Percentiles rank a stretch among this genome's conserved stretches.
phyloP scores from a whole-genome alignment of 192 early-diverging fungal genomes.

The Coemansia sp. region DNA sequence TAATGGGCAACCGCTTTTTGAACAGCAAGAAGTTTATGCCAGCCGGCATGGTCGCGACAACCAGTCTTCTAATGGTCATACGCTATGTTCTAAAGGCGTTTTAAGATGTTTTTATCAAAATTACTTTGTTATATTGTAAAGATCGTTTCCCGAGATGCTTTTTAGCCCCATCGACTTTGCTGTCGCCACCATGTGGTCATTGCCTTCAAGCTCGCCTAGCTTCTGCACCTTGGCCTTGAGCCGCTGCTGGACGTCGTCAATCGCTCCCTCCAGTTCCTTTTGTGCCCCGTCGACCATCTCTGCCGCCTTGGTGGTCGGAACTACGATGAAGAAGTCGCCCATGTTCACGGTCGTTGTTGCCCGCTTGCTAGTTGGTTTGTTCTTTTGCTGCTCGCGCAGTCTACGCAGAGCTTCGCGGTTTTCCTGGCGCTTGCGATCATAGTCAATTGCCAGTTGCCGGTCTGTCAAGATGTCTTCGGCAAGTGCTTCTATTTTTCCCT shows the following conservation, averaged over 20 bases:
- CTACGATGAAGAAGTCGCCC: conserved; percentile 51
- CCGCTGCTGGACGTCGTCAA: conserved; percentile 36
- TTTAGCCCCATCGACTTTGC: conserved; percentile 23
- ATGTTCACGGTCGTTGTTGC: conserved; percentile 43
- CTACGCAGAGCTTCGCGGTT: conserved; percentile 38
- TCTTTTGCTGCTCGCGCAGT: conserved; percentile 20
- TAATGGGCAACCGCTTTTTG: conserved; percentile 44
- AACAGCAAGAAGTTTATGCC: conserved; percentile 50
- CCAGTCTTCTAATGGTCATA: conserved; percentile 32
- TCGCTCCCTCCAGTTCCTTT: conserved; percentile 38
- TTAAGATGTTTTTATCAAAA: neutral
- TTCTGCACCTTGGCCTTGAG: conserved; percentile 32
- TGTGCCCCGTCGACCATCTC: conserved; percentile 41
- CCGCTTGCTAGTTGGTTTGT: conserved; percentile 18
- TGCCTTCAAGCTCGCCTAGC: conserved; percentile 33
- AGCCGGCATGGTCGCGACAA: conserved; percentile 34
- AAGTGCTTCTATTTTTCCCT: conserved; percentile 33
- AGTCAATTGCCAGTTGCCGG: conserved; percentile 39
- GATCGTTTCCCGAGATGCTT: conserved; percentile 14
- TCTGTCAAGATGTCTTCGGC: conserved; percentile 50
- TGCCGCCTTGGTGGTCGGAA: conserved; percentile 33
- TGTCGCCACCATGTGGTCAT: conserved; percentile 8
- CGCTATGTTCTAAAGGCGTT: conserved; percentile 25
- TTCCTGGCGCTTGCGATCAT: conserved; percentile 40
- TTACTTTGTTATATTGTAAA: conserved; percentile 9